Conservation (phyloP, 306 rosid genomes). For the Cajanus cajan region DNA sequence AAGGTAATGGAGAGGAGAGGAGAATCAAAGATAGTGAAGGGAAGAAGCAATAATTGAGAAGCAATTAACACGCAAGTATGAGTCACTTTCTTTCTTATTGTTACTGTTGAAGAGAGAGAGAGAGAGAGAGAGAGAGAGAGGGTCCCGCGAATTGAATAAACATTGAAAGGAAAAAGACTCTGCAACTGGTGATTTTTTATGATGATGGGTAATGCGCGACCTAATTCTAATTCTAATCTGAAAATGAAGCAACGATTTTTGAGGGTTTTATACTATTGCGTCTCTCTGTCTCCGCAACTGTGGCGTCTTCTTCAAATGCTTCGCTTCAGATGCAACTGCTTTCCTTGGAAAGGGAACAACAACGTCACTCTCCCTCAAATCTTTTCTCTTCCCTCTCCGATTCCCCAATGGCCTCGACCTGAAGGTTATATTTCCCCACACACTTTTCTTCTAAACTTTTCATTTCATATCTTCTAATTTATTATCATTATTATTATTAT, state of each 20-base stretch:
- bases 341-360: slow-evolving; percentile 35
- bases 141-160: slow-evolving; percentile 18
- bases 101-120: background rate
- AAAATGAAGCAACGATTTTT: background rate
- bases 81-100: background rate
- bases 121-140: background rate
- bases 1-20: background rate
- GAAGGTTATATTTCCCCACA: slow-evolving; percentile 40
- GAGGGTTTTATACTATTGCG: background rate
- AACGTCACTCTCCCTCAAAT: slow-evolving; percentile 29
- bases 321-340: slow-evolving; percentile 34
- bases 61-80: background rate
- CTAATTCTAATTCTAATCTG: background rate
- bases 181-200: background rate
- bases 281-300: background rate
- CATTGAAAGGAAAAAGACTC: background rate
- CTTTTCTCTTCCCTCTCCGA: slow-evolving; percentile 59
- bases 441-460: background rate
- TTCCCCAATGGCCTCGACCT: slow-evolving; percentile 77
- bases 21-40: background rate
- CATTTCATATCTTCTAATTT: background rate
- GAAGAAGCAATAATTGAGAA: background rate
- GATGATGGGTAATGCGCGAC: background rate
- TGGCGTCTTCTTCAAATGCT: slow-evolving; percentile 31
- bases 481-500: background rate